Evolutionary conservation across 2,329 filamentous ascomycete species (phyloP), one percentile per base, ranked within the genome.

Genomic region (Thielaviopsis euricoi): DNA sequence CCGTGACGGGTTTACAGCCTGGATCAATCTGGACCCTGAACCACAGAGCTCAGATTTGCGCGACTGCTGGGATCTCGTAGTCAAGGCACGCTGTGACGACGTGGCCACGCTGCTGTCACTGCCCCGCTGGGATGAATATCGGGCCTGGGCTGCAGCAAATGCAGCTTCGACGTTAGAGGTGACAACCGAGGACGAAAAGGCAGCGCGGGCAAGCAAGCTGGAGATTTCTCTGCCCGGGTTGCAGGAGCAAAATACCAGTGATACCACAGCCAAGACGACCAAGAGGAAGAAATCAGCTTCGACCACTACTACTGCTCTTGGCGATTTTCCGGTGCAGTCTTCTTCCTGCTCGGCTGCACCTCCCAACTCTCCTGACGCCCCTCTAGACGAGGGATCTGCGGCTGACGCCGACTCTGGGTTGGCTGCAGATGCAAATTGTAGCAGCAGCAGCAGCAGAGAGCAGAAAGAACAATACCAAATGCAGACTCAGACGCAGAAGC

Each of bases 31-130:
- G 57, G 89, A 95, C 61, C 77, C 87, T 0, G 87, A 89, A 63
- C 93, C 93, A 0, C 79, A 83, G 50, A 85, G 87, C 21, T 83
- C 81, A 62, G 89, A 96, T 60, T 84, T 97, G 62, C 90, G 91
- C 67, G 86, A 94, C 62, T 89, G 88, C 66, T 98, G 90, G 86
- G 93, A 98, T 69, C 72, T 96, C 61, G 82, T 97, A 19, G 86
- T 98, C 40, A 83, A 82, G 63, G 90, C 89, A 21, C 86, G 86
- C 64, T 93, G 88, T 67, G 93, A 98, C 67, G 83, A 89, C 62
- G 85, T 98, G 46, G 93, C 93, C 21, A 78, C 77, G 53, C 74
- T 89, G 46, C 86, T 83, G 17, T 80, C 80, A 22, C 69, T 85
- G 25, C 80, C 81, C 4, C 77, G 68, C 17, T 83, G 79, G 75